Evolutionary conservation across 495 filamentous ascomycete species (phyloP), one percentile per base, ranked within the genome.

Genomic region (Glutinoglossum americanum): DNA sequence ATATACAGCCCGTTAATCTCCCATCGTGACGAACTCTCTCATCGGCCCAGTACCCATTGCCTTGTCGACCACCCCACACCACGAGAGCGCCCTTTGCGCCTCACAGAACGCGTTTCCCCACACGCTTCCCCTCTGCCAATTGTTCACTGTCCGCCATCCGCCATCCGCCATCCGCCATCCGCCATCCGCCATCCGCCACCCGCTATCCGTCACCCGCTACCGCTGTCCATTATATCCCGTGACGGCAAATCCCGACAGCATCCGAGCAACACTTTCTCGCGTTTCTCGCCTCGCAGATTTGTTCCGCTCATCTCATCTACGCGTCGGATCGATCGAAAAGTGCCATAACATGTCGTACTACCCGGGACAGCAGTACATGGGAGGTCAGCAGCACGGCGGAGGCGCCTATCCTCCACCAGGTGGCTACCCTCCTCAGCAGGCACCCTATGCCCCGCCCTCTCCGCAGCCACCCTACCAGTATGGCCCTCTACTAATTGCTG

Each of bases 381-480:
- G 57, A 6, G 57, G 47, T 8, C 57, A 59, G 55, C 57, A 33
- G 4, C 26, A 56, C 27, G 57, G 57, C 3, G 56, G 56, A 56
- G 21, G 37, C 17, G n/a, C 23, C 17, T 54, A 54, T 35, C 57
- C 57, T 33, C 57, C 54, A 26, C 57, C 57, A 2, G 57, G 57
- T 6, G 57, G 51, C 30, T 59, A 59, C 23, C 41, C 41, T 33
- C 57, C 57, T 15, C 57, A 54, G n/a, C 57, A 54, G n/a, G 54
- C 48, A 10, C 51, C 15, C 3, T 51, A 54, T 37, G 48, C 26
- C 9, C 57, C 47, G 21, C 23, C 27, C 9, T 53, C 47, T 26
- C 54, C 27, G 3, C 45, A 59, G 26, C 54, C 25, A 60, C 59
- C 57, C 21, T 60, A 59, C 54, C 57, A 60, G 23, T 41, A 58